These are phyloP conservation scores for Tolypocladium endophyticum DNA, from an alignment of 2,329 filamentous ascomycete genomes.

Conservation along the genomic window DNA sequence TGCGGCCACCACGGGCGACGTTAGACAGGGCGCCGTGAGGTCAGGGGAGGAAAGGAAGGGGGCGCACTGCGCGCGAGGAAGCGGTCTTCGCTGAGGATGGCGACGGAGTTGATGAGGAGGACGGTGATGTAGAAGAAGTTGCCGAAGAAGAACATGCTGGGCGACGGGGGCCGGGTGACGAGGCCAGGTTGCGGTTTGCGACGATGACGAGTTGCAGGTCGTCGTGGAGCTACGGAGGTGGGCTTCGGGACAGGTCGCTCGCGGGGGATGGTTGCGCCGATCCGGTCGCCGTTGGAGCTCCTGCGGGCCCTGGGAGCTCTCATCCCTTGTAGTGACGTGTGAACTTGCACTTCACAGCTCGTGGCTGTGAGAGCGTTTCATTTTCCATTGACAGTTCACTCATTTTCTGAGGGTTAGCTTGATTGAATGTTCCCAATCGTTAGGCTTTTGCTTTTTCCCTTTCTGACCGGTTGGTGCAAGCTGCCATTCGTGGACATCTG, in stretches of 20 bases:
- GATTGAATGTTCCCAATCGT: background rate
- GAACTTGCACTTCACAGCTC: background rate
- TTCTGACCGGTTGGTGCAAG: background rate
- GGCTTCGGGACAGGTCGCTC: background rate
- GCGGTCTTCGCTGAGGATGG: constrained; percentile 87
- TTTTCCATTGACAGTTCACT: too few relatives aligned
- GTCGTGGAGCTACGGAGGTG: background rate
- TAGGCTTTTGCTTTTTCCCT: background rate
- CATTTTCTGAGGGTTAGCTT: background rate
- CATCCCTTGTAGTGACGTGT: background rate
- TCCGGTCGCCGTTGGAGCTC: constrained; percentile 13
- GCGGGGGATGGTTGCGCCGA: constrained; percentile 21
- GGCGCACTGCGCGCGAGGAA: constrained; percentile 61
- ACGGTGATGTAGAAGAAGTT: constrained; percentile 70
- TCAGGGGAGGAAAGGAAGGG: background rate
- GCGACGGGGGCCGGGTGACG: constrained; percentile 2
- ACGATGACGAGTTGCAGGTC: background rate
- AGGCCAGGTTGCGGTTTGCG: background rate
- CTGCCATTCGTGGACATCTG: background rate
- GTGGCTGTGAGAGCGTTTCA: background rate
- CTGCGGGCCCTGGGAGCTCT: too few relatives aligned
- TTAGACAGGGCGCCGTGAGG: constrained; percentile 4
- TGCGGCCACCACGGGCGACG: constrained; percentile 7
- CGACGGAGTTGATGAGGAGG: constrained; percentile 87
- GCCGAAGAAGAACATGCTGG: constrained; percentile 55